These are phyloP conservation scores for Erythrophleum ivorense DNA, from an alignment of 331 rosid species.

Conservation along the genomic window DNA sequence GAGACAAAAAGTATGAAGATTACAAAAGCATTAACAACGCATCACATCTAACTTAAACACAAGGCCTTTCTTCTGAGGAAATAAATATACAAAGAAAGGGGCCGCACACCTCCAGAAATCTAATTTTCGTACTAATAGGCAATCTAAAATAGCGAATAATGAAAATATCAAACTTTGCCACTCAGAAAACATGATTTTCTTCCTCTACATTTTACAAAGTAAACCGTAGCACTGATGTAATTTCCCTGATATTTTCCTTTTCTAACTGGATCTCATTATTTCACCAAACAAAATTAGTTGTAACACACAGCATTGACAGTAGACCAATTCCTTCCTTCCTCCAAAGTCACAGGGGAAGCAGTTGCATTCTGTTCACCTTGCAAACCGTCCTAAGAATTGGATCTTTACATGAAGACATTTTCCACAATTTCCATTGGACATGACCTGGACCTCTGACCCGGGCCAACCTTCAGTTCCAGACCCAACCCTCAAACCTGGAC, in stretches of 20 bases:
- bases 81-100: neutral
- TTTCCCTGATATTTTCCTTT: neutral
- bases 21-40: neutral
- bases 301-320: neutral
- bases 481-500: neutral
- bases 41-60: neutral
- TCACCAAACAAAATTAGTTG: neutral
- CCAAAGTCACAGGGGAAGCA: neutral
- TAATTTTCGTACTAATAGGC: neutral
- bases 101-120: no score
- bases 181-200: neutral
- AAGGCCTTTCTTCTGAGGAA: neutral
- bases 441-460: neutral
- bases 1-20: neutral
- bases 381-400: neutral
- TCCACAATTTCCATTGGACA: neutral
- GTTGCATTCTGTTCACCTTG: neutral
- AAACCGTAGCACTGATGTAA: slow-evolving; percentile 1
- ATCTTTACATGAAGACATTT: neutral
- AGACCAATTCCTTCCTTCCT: neutral
- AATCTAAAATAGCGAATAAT: neutral
- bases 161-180: neutral
- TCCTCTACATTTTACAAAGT: slow-evolving; percentile 18
- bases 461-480: neutral
- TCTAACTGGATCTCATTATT: neutral